Percentiles rank a stretch among this genome's conserved stretches.
These are phyloP conservation scores for Withania somnifera DNA, from an alignment of 305 asterid species.

Conservation along the genomic window DNA sequence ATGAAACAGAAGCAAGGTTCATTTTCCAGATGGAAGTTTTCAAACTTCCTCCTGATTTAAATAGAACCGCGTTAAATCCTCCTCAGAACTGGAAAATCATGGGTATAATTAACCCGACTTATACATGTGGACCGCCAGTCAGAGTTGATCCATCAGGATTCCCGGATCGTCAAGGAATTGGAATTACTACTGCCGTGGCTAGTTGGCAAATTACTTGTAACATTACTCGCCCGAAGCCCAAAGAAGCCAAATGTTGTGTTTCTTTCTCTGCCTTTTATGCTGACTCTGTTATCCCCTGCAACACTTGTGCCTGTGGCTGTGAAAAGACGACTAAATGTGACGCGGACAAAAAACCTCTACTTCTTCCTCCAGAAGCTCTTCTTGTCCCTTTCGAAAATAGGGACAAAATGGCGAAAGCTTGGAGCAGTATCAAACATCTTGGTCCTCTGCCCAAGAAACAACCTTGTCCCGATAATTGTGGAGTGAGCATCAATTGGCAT, in stretches of 20 bases:
- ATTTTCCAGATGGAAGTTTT: constrained; percentile 74
- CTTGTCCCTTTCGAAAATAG: constrained; percentile 65
- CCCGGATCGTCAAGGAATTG: constrained; percentile 63
- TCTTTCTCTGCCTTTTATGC: constrained; percentile 80
- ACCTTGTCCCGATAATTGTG: constrained; percentile 91
- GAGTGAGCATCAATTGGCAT: constrained; percentile 90
- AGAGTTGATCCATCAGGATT: constrained; percentile 58
- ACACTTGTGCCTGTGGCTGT: constrained; percentile 88
- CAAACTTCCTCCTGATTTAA: constrained; percentile 72
- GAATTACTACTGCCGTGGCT: constrained; percentile 43
- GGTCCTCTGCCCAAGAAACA: constrained; percentile 27
- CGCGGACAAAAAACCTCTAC: constrained; percentile 28
- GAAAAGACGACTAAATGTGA: constrained; percentile 30
- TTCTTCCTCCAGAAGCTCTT: constrained; percentile 54
- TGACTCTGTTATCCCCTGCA: constrained; percentile 54
- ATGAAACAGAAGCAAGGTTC: constrained; percentile 48
- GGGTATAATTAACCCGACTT: constrained; percentile 54
- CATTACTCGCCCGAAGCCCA: constrained; percentile 53
- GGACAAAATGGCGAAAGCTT: constrained; percentile 45
- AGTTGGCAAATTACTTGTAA: constrained; percentile 75
- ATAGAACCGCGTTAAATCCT: constrained; percentile 58
- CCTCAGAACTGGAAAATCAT: constrained; percentile 71
- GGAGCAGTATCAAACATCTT: constrained; percentile 33
- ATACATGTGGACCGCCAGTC: constrained; percentile 61
- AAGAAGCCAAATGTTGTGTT: constrained; percentile 53